These are phyloP conservation scores for Penicillium sclerotigenum DNA, from an alignment of 2,329 filamentous ascomycete species.

Conservation along the genomic window DNA sequence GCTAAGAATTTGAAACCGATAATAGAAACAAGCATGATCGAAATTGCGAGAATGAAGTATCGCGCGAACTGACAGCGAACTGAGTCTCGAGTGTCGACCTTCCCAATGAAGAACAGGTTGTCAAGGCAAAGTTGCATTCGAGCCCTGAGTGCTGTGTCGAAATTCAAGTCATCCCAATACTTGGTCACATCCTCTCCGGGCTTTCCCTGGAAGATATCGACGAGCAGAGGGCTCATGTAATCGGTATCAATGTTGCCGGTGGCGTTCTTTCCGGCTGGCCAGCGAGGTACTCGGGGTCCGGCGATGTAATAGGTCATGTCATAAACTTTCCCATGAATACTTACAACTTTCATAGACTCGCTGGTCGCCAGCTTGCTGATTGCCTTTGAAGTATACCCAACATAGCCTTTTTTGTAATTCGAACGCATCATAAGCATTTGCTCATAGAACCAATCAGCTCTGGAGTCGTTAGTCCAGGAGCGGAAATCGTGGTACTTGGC, in stretches of 20 bases:
- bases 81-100: slow-evolving; percentile 88
- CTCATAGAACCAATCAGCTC: slow-evolving; percentile 89
- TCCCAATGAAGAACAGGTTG: slow-evolving; percentile 91
- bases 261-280: slow-evolving; percentile 51
- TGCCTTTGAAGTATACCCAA: slow-evolving; percentile 79
- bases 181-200: slow-evolving; percentile 79
- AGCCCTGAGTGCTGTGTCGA: slow-evolving; percentile 56
- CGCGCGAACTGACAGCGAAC: slow-evolving; percentile 78
- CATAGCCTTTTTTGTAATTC: slow-evolving; percentile 78
- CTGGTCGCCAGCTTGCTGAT: slow-evolving; percentile 62
- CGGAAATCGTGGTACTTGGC: slow-evolving; percentile 90
- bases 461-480: slow-evolving; percentile 72
- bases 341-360: slow-evolving; percentile 68
- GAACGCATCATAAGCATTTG: slow-evolving; percentile 74
- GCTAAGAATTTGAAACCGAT: slow-evolving; percentile 97
- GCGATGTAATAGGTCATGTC: slow-evolving; percentile 80
- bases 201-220: slow-evolving; percentile 71
- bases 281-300: slow-evolving; percentile 67
- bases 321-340: slow-evolving; percentile 76
- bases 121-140: slow-evolving; percentile 82
- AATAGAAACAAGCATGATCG: slow-evolving; percentile 72
- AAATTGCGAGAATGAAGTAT: slow-evolving; percentile 85
- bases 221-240: slow-evolving; percentile 76
- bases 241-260: slow-evolving; percentile 57
- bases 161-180: slow-evolving; percentile 69